Conservation (phyloP, 768 basidiomycete genomes). For the Macrolepiota dolichaula region DNA sequence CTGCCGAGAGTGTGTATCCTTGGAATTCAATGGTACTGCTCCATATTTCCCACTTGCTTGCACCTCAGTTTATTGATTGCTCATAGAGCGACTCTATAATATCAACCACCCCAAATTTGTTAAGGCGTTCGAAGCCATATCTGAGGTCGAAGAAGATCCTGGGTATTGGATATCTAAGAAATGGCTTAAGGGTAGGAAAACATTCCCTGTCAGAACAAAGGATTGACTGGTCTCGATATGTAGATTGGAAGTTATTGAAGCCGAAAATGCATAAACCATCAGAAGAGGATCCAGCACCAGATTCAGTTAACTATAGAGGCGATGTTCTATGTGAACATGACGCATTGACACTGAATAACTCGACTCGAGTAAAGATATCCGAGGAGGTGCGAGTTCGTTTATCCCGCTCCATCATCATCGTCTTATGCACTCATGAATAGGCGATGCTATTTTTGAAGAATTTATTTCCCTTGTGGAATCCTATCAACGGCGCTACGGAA, state of each 20-base stretch:
- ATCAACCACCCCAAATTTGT: constrained; percentile 65
- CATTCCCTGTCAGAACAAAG: constrained; percentile 6
- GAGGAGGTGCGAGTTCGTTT: constrained; percentile 37
- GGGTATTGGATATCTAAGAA: constrained; percentile 75
- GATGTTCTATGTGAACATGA: constrained; percentile 78
- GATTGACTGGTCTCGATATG: background rate
- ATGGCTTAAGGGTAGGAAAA: constrained; percentile 68
- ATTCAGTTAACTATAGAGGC: constrained; percentile 46
- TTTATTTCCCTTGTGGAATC: constrained; percentile 65
- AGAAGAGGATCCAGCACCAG: constrained; percentile 65
- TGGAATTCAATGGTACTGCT: constrained; percentile 52
- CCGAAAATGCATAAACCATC: constrained; percentile 73
- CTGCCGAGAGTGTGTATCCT: constrained; percentile 57
- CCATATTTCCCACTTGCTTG: background rate
- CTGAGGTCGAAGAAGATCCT: constrained; percentile 37
- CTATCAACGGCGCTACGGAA: constrained; percentile 46
- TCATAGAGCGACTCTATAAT: constrained; percentile 64
- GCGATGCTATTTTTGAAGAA: constrained; percentile 50
- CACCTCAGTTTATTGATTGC: constrained; percentile 3
- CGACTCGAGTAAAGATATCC: constrained; percentile 62
- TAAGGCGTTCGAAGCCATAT: constrained; percentile 51
- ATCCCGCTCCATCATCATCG: background rate
- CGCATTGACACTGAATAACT: constrained; percentile 49
- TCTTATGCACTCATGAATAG: constrained; percentile 27
- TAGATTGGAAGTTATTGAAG: constrained; percentile 71